Evolutionary conservation across 352 stramenopile species (phyloP), one percentile per base, ranked within the genome.

Genomic region (Pythium coloratum): DNA sequence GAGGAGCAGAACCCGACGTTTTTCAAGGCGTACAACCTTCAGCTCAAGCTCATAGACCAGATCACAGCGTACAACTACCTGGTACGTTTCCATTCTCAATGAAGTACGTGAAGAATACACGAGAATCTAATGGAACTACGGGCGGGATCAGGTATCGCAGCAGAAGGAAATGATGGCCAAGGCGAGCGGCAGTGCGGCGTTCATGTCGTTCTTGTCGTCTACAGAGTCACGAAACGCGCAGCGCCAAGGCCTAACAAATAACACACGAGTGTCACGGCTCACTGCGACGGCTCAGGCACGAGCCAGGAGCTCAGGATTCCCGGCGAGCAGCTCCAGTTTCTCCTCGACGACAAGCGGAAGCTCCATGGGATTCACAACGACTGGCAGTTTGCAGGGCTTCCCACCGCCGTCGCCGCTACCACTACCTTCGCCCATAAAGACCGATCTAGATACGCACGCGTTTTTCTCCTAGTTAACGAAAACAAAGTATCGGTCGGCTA

Each of bases 31-130:
- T 97, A 97, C 67, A 78, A 74, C 40, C 60, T 95, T 20, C 86
- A 94, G 40, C 74, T 97, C 14, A 81, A 91, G 65, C 78, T 97
- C 8, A 93, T 94, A 69, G 91, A 97, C 55, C 91, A 97, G 67
- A 94, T 97, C 62, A 66, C 93, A 16, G 82, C 89, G 9, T 97
- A 97, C 70, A 97, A 97, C 75, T 97, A 96, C 66, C 73, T 97
- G 33, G 90, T 97, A 79, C 49, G 66, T 30, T 13, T 34, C 20
- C 20, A 24, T 24, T 24, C 20, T 24, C 20, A 24, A 24, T 24
- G 20, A 24, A 24, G 20, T 24, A 24, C 20, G 20, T 24, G 20
- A 24, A 24, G 20, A 24, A 24, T 24, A 24, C 20, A 0, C 20
- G 20, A 24, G 20, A 24, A 54, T 30, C 54, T 58, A 24, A 33